phyloP scores from a whole-genome alignment of 805 yeast genomes.

The Metschnikowia orientalis region DNA sequence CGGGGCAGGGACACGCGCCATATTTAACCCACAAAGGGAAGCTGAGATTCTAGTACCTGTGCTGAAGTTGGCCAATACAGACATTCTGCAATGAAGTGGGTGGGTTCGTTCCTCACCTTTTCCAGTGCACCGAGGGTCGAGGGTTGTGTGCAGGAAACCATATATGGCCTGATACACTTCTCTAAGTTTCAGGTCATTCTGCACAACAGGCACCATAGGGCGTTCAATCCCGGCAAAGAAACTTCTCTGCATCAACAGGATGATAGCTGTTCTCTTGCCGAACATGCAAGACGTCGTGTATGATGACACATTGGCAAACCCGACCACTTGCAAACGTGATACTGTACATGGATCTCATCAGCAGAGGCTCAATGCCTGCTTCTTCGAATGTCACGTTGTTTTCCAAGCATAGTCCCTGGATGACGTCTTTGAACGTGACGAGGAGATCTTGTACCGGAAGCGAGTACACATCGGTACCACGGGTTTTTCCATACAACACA shows the following conservation, averaged over 20 bases:
- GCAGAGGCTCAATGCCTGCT: conserved; percentile 22
- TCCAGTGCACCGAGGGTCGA: too few species aligned
- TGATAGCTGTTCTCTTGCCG: conserved; percentile 30
- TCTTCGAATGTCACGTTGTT: conserved; percentile 44
- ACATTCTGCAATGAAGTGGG: too few species aligned
- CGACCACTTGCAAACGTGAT: conserved; percentile 32
- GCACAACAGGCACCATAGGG: too few species aligned
- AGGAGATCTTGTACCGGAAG: conserved; percentile 41
- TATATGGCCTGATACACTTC: too few species aligned
- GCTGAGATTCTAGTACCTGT: too few species aligned
- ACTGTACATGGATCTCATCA: conserved; percentile 41
- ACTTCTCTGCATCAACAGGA: conserved; percentile 30
- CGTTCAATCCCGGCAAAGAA: too few species aligned
- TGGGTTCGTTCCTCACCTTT: too few species aligned
- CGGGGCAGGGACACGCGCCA: too few species aligned
- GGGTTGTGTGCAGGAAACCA: too few species aligned
- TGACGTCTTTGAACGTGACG: conserved; percentile 60
- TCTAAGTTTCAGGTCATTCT: too few species aligned
- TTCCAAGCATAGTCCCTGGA: conserved; percentile 54
- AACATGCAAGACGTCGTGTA: conserved; percentile 64
- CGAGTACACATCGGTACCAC: conserved; percentile 25
- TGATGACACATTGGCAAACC: conserved; percentile 45
- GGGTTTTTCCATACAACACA: not conserved
- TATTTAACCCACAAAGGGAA: too few species aligned
- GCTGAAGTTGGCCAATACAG: too few species aligned